Conservation (phyloP, 305 asterid species). For the Coffea humblotiana region DNA sequence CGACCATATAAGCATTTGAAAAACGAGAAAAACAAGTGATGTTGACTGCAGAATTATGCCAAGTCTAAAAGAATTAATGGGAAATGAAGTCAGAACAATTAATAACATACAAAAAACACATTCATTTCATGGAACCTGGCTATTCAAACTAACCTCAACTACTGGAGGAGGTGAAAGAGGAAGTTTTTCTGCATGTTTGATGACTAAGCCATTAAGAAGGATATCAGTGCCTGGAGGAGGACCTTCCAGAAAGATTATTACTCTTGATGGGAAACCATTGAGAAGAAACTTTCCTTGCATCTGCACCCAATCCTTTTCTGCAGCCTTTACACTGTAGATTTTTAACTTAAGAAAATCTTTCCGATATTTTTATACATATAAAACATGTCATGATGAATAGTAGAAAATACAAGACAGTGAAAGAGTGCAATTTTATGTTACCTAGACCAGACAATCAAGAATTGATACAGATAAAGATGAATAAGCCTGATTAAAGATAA, state of each 20-base stretch:
- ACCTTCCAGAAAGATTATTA: conserved; percentile 73
- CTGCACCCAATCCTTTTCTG: conserved; percentile 78
- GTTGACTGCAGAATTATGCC: not conserved
- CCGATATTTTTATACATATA: no score
- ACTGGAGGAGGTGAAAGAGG: conserved; percentile 65
- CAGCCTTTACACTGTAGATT: conserved; percentile 60
- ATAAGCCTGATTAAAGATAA: no score
- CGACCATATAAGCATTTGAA: not conserved
- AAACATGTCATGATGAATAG: not conserved
- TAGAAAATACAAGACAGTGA: no score
- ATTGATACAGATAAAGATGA: no score
- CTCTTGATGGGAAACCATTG: conserved; percentile 58
- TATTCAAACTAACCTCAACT: conserved; percentile 43
- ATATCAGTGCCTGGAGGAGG: conserved; percentile 81
- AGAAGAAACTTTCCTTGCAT: conserved; percentile 80
- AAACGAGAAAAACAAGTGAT: not conserved
- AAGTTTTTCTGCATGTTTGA: conserved; percentile 64
- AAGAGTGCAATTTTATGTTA: no score
- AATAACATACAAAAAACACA: not conserved
- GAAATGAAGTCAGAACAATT: not conserved
- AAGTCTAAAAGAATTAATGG: not conserved
- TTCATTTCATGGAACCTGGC: not conserved
- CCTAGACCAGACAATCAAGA: no score
- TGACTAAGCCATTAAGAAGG: conserved; percentile 66
- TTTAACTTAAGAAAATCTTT: conserved; percentile 11